Percentiles rank a stretch among this genome's conserved stretches.
Evolutionary conservation across 345 rosid genomes (phyloP).

Genomic region (Punica granatum): DNA sequence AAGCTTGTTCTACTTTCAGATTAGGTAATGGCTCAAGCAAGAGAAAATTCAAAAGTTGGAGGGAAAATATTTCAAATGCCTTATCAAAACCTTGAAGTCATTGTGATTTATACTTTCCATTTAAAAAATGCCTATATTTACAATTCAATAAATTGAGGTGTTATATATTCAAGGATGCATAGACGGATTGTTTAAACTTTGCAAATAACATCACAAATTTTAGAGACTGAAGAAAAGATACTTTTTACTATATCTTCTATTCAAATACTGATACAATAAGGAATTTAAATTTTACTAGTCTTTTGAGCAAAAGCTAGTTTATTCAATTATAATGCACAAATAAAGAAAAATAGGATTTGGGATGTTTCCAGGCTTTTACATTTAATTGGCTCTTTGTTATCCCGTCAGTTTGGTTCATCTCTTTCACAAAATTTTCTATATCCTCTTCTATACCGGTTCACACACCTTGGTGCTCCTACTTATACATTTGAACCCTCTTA

Average conservation of each 20-base stretch:
- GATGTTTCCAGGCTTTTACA: not conserved
- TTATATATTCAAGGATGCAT: too few relatives aligned
- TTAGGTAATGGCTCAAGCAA: too few relatives aligned
- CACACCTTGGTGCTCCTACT: not conserved
- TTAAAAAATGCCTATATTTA: too few relatives aligned
- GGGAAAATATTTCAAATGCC: too few relatives aligned
- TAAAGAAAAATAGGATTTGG: not conserved
- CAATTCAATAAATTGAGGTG: too few relatives aligned
- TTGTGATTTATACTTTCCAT: too few relatives aligned
- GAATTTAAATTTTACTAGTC: not conserved
- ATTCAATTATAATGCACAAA: too few relatives aligned
- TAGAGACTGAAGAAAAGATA: not conserved
- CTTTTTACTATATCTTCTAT: not conserved
- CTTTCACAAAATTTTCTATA: not conserved
- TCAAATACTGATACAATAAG: not conserved
- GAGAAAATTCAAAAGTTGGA: too few relatives aligned
- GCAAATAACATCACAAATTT: not conserved
- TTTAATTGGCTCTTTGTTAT: not conserved
- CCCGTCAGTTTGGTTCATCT: not conserved
- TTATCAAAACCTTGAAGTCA: too few relatives aligned
- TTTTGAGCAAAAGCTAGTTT: not conserved
- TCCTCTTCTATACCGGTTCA: not conserved
- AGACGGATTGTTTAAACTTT: not conserved
- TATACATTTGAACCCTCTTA: not conserved
- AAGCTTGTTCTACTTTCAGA: too few relatives aligned